Evolutionary conservation across 169 alveolate genomes (phyloP), one percentile per base, ranked within the genome.

Genomic region (Theileria sp.): DNA sequence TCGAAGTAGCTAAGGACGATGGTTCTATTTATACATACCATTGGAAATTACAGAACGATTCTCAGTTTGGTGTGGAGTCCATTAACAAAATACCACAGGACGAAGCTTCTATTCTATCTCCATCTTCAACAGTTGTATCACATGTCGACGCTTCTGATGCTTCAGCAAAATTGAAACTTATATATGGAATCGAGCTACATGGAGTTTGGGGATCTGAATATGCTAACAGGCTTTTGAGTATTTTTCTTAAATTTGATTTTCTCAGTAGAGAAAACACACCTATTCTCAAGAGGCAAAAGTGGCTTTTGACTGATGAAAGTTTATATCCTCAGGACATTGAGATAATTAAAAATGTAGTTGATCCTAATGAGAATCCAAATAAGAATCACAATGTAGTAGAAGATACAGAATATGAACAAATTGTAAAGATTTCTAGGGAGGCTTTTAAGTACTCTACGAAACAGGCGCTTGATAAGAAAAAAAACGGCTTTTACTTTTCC

Each of bases 181-280:
- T 69, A 69, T 91, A 21, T 75, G 94, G 94, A 15, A 85, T 91
- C 13, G 94, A 87, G 67, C 79, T 91, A 49, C 79, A 36, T 26
- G 94, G 94, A 6, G 49, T 80, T 26, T 91, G 94, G 94, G 93
- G 94, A 5, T 76, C 89, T 69, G 94, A 91, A 30, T 91, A 87
- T 68, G 69, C 94, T 60, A 87, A 80, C 70, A 58, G 94, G 75
- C 60, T 91, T 9, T 62, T 86, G 79, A 65, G 70, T 21, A 82
- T 91, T 10, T 17, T 91, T 19, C 67, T 77, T 68, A 65, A 77
- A 34, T 91, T 87, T 56, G 87, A 86, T 21, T 83, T 77, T 34
- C 77, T 80, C 73, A 81, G 78, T 17, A 28, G 83, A 67, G 26
- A 66, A 49, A 81, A 62, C 56, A 6, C 68, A 2, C 30, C 50